Percentiles rank a stretch among this genome's conserved stretches.
Conservation (phyloP, 1,284 basidiomycete species). For the Lentinus polychrous region DNA sequence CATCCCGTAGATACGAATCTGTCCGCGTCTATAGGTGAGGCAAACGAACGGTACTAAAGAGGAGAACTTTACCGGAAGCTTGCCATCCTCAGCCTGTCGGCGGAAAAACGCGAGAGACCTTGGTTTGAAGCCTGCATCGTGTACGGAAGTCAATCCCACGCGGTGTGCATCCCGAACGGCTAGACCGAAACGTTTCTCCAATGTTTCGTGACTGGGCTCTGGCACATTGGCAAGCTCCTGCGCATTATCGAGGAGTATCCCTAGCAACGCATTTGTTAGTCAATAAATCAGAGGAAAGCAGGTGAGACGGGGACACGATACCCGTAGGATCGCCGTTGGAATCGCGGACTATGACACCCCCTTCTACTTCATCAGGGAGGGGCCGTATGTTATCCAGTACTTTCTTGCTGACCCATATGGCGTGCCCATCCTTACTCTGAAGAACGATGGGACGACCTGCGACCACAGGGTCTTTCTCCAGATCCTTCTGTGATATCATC, state of each 20-base stretch:
- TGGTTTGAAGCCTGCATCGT: conserved; percentile 75
- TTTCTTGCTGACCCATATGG: conserved; percentile 74
- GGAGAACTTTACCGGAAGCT: conserved; percentile 48
- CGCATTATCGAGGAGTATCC: conserved; percentile 67
- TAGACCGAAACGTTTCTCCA: conserved; percentile 55
- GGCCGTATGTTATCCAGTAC: conserved; percentile 55
- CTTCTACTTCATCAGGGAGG: conserved; percentile 63
- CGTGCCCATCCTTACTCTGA: conserved; percentile 85
- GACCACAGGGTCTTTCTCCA: conserved; percentile 66
- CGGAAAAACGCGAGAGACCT: conserved; percentile 69
- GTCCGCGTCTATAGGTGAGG: conserved; percentile 18
- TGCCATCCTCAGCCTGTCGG: conserved; percentile 53
- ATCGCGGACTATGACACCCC: conserved; percentile 77
- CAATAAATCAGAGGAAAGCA: conserved; percentile 1
- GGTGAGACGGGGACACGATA: conserved; percentile 22
- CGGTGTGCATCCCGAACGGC: conserved; percentile 64
- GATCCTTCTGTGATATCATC: conserved; percentile 45
- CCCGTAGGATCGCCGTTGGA: conserved; percentile 69
- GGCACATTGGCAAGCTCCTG: conserved; percentile 62
- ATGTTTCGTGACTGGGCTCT: conserved; percentile 54
- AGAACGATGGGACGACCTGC: conserved; percentile 65
- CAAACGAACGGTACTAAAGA: conserved; percentile 1
- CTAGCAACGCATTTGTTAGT: conserved; percentile 25
- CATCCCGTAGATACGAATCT: conserved; percentile 75
- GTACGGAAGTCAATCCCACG: conserved; percentile 72